Evolutionary conservation across 352 stramenopile species (phyloP).

Genomic region (Phytophthora citrophthora): DNA sequence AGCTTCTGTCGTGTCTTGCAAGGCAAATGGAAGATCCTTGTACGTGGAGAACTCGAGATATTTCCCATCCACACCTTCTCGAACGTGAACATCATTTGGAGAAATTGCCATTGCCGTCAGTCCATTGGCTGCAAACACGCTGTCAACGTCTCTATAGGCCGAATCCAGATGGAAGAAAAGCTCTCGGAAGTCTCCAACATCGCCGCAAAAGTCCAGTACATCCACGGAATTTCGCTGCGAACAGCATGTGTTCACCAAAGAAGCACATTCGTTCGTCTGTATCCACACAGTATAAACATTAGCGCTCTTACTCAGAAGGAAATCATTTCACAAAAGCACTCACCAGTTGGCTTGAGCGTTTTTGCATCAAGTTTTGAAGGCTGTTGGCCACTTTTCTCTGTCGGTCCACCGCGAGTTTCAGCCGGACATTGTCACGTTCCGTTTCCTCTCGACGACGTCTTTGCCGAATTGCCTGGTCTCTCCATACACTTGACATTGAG

Average conservation of each 20-base stretch:
- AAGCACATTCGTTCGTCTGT: slow-evolving; percentile 25
- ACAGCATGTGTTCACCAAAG: slow-evolving; percentile 14
- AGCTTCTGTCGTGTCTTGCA: slow-evolving; percentile 18
- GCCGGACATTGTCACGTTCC: slow-evolving; percentile 43
- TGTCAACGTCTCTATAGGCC: slow-evolving; percentile 30
- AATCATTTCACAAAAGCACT: background rate
- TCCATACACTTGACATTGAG: slow-evolving; percentile 10
- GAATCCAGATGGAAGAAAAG: slow-evolving; percentile 29
- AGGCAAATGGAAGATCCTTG: slow-evolving; percentile 29
- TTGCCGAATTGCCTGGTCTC: slow-evolving; percentile 32
- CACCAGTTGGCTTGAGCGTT: slow-evolving; percentile 22
- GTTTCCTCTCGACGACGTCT: slow-evolving; percentile 33
- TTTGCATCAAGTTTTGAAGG: slow-evolving; percentile 19
- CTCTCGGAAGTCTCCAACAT: slow-evolving; percentile 25
- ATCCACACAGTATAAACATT: slow-evolving; percentile 5
- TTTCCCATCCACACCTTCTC: slow-evolving; percentile 30
- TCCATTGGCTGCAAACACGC: slow-evolving; percentile 33
- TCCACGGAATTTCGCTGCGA: slow-evolving; percentile 8
- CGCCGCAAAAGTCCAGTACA: slow-evolving; percentile 15
- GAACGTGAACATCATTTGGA: slow-evolving; percentile 25
- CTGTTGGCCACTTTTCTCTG: slow-evolving; percentile 21
- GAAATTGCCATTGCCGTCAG: slow-evolving; percentile 21
- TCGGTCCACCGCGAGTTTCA: slow-evolving; percentile 44
- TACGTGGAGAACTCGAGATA: slow-evolving; percentile 35
- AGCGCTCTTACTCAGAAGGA: background rate